Evolutionary conservation across 768 basidiomycete genomes (phyloP).

Genomic region (Suillus sp.): DNA sequence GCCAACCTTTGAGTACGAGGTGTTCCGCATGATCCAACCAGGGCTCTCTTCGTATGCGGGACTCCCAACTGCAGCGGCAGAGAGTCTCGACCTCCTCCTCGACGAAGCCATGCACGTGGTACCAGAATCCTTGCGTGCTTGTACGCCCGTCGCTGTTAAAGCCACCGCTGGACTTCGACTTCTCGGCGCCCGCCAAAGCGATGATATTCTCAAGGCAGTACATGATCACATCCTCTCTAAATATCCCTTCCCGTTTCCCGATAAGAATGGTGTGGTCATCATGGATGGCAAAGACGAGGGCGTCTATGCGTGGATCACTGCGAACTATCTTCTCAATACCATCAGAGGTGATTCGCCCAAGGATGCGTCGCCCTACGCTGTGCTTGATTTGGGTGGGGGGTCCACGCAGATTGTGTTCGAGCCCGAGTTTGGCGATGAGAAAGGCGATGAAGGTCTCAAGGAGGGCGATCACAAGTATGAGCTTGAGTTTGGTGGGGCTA

Average conservation of each 20-base stretch:
- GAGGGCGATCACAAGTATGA: conserved; percentile 94
- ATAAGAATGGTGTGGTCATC: conserved; percentile 70
- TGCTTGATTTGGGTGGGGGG: conserved; percentile 94
- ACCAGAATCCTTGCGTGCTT: conserved; percentile 57
- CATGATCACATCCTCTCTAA: conserved; percentile 51
- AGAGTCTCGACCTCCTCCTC: conserved; percentile 75
- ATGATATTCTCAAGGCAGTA: conserved; percentile 77
- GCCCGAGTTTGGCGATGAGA: conserved; percentile 58
- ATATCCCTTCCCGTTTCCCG: conserved; percentile 71
- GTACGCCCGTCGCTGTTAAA: conserved; percentile 89
- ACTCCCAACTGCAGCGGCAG: conserved; percentile 70
- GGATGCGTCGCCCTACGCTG: conserved; percentile 70
- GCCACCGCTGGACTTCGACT: conserved; percentile 89
- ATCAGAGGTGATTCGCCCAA: conserved; percentile 56
- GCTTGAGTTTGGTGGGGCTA: conserved; percentile 70
- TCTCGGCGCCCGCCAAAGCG: conserved; percentile 61
- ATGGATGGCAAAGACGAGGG: conserved; percentile 98
- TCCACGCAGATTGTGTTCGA: conserved; percentile 98
- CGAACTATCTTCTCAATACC: conserved; percentile 85
- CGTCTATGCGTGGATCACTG: conserved; percentile 98
- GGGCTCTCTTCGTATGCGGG: conserved; percentile 71
- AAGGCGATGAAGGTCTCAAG: conserved; percentile 44
- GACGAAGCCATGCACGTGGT: conserved; percentile 81
- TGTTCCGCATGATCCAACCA: conserved; percentile 80
- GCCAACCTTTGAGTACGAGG: conserved; percentile 88